A percentile compares a stretch with the other conserved stretches of the same genome.
phyloP scores from a whole-genome alignment of 371 early-diverging fungal species.

The Funneliformis caledonium region DNA sequence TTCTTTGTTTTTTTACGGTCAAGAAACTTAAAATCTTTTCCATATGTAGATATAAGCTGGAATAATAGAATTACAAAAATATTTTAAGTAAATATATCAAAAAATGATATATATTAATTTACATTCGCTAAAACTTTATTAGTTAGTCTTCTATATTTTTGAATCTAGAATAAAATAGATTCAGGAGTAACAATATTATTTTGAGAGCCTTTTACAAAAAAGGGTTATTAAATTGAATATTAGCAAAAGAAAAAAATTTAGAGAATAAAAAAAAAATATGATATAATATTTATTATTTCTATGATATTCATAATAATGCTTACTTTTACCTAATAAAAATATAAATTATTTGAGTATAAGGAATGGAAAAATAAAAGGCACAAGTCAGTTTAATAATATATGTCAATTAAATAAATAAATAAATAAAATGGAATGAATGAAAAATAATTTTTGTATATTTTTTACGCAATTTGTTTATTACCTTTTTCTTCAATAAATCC shows the following conservation, averaged over 20 bases:
- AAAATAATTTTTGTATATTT: too few species aligned
- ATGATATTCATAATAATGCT: too few species aligned
- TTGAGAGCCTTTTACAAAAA: neutral
- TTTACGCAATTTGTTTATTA: too few species aligned
- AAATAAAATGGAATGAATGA: too few species aligned
- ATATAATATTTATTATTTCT: too few species aligned
- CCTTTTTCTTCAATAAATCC: too few species aligned
- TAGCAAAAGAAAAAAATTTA: neutral
- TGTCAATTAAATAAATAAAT: too few species aligned
- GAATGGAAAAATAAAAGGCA: too few species aligned
- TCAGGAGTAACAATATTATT: neutral
- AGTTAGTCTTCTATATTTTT: neutral
- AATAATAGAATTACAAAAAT: neutral
- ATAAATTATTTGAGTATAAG: too few species aligned
- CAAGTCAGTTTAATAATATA: too few species aligned
- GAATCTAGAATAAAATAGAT: neutral
- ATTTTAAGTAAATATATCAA: neutral
- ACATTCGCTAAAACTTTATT: neutral
- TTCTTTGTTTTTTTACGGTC: constrained; percentile 10
- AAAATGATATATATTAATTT: neutral
- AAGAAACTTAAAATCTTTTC: constrained; percentile 16
- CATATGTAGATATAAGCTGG: constrained; percentile 15
- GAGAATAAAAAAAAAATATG: neutral
- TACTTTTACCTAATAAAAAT: too few species aligned
- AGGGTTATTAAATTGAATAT: neutral